Percentiles rank a stretch among this genome's conserved stretches.
Evolutionary conservation across 495 filamentous ascomycete species (phyloP).

Genomic region (Parmelia sp.): DNA sequence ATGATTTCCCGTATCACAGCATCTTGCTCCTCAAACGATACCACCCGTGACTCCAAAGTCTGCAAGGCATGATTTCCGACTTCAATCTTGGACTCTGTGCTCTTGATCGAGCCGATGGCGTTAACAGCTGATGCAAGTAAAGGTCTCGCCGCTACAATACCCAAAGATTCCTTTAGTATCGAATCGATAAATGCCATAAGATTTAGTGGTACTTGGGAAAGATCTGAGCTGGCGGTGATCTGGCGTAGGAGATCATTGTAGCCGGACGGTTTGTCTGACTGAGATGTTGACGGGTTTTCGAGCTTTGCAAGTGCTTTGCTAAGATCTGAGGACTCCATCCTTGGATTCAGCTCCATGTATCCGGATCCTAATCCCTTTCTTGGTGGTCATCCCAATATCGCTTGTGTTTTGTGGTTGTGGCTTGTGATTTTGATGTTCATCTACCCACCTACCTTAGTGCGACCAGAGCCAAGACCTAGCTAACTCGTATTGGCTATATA

Average conservation of each 20-base stretch:
- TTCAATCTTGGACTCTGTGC: constrained; percentile 57
- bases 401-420: background rate
- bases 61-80: constrained; percentile 63
- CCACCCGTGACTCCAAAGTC: constrained; percentile 55
- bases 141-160: constrained; percentile 67
- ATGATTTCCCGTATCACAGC: constrained; percentile 70
- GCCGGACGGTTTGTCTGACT: constrained; percentile 49
- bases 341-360: constrained; percentile 1
- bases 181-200: constrained; percentile 63
- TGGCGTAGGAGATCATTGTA: constrained; percentile 63
- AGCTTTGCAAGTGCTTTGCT: constrained; percentile 49
- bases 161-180: constrained; percentile 60
- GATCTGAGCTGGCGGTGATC: constrained; percentile 52
- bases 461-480: too few species aligned
- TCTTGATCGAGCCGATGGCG: constrained; percentile 48
- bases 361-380: background rate
- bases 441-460: too few species aligned
- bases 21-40: constrained; percentile 82
- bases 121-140: constrained; percentile 63
- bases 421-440: background rate
- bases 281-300: constrained; percentile 44
- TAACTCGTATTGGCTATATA: too few species aligned
- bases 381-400: background rate
- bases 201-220: constrained; percentile 52
- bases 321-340: constrained; percentile 56